Evolutionary conservation across 2,329 filamentous ascomycete species (phyloP).

Genomic region (Penicillium sp.): DNA sequence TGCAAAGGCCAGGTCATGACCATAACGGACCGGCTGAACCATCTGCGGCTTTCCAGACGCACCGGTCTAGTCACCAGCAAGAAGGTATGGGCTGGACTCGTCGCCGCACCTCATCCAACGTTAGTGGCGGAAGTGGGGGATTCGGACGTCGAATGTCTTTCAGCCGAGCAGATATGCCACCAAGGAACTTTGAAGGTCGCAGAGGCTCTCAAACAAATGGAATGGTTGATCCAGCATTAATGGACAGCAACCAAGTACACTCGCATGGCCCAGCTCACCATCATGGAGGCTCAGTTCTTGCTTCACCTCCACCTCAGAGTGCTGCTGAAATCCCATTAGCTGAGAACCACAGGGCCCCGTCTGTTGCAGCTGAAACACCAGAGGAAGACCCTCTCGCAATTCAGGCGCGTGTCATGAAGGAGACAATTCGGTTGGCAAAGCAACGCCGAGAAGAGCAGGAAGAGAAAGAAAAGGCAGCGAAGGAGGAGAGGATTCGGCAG

Average conservation of each 20-base stretch:
- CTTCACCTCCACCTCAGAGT: conserved; percentile 32
- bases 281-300: conserved; percentile 32
- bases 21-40: conserved; percentile 74
- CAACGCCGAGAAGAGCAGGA: conserved; percentile 59
- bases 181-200: conserved; percentile 44
- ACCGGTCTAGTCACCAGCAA: conserved; percentile 66
- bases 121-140: conserved; percentile 81
- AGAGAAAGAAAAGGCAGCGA: conserved; percentile 60
- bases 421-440: conserved; percentile 61
- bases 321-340: conserved; percentile 32
- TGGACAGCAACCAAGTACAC: conserved; percentile 30
- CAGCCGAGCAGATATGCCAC: conserved; percentile 50
- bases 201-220: conserved; percentile 46
- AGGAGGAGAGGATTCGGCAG: conserved; percentile 60
- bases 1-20: conserved; percentile 72
- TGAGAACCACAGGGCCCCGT: conserved; percentile 23
- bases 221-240: conserved; percentile 36
- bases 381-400: conserved; percentile 52
- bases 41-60: conserved; percentile 83
- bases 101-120: conserved; percentile 85
- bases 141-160: conserved; percentile 67
- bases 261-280: conserved; percentile 33
- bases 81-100: conserved; percentile 68
- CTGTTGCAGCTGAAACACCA: conserved; percentile 25
- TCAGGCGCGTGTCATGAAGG: conserved; percentile 65